Evolutionary conservation across 2,329 filamentous ascomycete species (phyloP).

Genomic region (Parastagonospora avenae): DNA sequence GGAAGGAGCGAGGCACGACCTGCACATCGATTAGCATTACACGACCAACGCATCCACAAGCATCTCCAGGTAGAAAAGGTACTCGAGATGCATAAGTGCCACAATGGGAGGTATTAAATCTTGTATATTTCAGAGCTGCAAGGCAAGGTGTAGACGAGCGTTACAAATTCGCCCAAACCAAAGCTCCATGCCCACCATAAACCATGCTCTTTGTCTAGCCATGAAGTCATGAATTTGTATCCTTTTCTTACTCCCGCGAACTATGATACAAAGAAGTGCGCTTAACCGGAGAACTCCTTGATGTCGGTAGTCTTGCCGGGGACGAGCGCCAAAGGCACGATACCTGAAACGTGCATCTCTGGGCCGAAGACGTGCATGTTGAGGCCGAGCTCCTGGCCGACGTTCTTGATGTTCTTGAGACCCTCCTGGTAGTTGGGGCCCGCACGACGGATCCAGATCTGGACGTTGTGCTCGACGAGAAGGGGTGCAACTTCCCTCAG

Average conservation of each 20-base stretch:
- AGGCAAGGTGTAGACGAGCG: conserved; percentile 4
- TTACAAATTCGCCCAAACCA: conserved; percentile 21
- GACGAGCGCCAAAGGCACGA: conserved; percentile 85
- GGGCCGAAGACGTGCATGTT: conserved; percentile 90
- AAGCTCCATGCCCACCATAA: conserved; percentile 21
- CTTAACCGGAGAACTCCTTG: conserved; percentile 64
- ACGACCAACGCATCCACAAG: no score
- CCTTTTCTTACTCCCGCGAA: conserved; percentile 17
- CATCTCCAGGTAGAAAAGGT: no score
- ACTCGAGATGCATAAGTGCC: no score
- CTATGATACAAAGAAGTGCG: conserved; percentile 36
- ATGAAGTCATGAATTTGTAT: conserved; percentile 26
- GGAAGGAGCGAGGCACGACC: no score
- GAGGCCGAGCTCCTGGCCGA: conserved; percentile 90
- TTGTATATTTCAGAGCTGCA: no score
- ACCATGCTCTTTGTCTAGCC: conserved; percentile 41
- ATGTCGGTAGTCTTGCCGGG: conserved; percentile 64
- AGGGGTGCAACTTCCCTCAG: conserved; percentile 85
- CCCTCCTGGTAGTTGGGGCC: conserved; percentile 99
- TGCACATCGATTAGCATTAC: no score
- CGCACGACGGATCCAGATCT: conserved; percentile 92
- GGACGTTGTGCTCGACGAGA: conserved; percentile 93
- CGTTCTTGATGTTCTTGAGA: conserved; percentile 99
- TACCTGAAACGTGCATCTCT: conserved; percentile 89
- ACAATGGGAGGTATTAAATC: no score